Percentiles rank a stretch among this genome's conserved stretches.
Evolutionary conservation across 495 filamentous ascomycete genomes (phyloP).

Genomic region (Baudoinia panamericana): DNA sequence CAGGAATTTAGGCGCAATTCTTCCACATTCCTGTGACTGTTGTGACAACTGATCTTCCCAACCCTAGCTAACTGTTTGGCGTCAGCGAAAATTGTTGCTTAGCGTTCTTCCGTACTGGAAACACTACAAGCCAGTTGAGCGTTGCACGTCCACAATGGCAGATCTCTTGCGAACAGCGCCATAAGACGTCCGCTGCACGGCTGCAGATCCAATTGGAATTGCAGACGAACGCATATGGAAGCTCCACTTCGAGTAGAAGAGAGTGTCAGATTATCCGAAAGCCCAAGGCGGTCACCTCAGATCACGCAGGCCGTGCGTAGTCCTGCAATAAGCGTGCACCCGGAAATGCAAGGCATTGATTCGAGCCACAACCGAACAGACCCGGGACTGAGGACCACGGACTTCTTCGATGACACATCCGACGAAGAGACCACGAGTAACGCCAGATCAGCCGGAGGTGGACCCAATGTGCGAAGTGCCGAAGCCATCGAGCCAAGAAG

Average conservation of each 20-base stretch:
- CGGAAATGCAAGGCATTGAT: slow-evolving; percentile 18
- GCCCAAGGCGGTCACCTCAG: slow-evolving; percentile 13
- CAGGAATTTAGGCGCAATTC: too few relatives aligned
- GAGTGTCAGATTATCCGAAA: slow-evolving; percentile 4
- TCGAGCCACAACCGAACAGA: slow-evolving; percentile 17
- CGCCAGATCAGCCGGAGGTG: not conserved
- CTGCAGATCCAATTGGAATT: too few relatives aligned
- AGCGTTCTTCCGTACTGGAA: not conserved
- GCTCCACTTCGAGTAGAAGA: slow-evolving; percentile 1
- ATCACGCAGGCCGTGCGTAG: slow-evolving; percentile 5
- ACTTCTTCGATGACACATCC: slow-evolving; percentile 22
- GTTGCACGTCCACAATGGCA: too few relatives aligned
- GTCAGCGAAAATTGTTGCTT: too few relatives aligned
- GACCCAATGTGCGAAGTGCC: not conserved
- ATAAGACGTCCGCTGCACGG: too few relatives aligned
- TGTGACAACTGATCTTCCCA: too few relatives aligned
- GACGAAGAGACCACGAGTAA: slow-evolving; percentile 8
- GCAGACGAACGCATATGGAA: too few relatives aligned
- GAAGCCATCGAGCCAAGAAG: slow-evolving; percentile 1
- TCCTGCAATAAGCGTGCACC: slow-evolving; percentile 9
- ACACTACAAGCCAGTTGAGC: too few relatives aligned
- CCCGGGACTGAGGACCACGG: slow-evolving; percentile 10
- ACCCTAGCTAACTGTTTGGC: too few relatives aligned
- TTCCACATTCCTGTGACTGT: too few relatives aligned
- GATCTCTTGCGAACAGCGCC: too few relatives aligned